Base-by-base conservation (phyloP, 2,329 filamentous ascomycete genomes). In the Herpomyces periplanetae region DNA sequence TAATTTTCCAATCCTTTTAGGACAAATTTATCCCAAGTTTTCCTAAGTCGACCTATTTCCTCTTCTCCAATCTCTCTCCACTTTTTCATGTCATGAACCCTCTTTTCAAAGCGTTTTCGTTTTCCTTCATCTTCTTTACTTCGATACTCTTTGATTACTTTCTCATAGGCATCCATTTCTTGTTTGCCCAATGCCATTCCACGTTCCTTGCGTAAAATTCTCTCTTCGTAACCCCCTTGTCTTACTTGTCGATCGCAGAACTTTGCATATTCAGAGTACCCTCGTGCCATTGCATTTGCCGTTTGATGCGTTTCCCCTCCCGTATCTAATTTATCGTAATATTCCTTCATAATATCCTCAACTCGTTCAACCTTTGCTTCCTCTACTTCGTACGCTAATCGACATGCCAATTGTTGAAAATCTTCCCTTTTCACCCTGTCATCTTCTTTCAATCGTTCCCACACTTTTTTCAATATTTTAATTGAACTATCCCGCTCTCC, bases 1-100 rank as follows among this genome's bases (percentile, higher is more conserved):
- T 96, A 96, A 32, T 91, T 91, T 32, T 87, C 69, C 9, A 96
- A 42, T 34, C 71, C 80, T 28, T 80, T 54, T 13, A 62, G 55
- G n/a, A 91, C 46, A 34, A 88, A 80, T 17, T 69, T 58, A 29
- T 63, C 58, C 13, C 73, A 56, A 16, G 54, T 71, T 27, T 60
- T 48, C 28, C 58, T 57, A 10, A 85, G 51, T 15, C 73, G 56
- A 22, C 63, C 54, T 19, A 80, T 62, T 36, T 96, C 84, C 22
- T 62, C 56, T 28, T 75, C 56, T 30, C 96, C 84, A 7, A 96
- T 50, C n/a, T 63, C 56, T 15, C 84, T 58, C 68, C 75, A 91
- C 25, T 59, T 59, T 31, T 59, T 61, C n/a, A 73, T n/a, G n/a
- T n/a, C n/a, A n/a, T n/a, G n/a, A n/a, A n/a, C n/a, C n/a, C n/a